Evolutionary conservation across 1,284 basidiomycete genomes (phyloP), one percentile per base, ranked within the genome.

Genomic region (Cystobasidiaceae sp.): DNA sequence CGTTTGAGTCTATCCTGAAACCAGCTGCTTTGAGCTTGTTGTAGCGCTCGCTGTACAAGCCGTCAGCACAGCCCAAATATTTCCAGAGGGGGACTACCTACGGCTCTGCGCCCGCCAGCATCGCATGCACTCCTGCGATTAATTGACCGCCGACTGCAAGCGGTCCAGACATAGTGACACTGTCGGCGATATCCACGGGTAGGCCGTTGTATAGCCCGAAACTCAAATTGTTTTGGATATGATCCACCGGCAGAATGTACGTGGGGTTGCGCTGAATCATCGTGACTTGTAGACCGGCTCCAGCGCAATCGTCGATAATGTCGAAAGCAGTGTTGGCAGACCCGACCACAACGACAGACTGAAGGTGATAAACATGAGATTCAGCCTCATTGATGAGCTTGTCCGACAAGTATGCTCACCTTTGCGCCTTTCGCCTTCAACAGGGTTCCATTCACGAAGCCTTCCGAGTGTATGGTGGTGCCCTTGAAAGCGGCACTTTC

Each of bases 241-340:
- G 41, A 13, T 56, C 52, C 9, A 34, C 13, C 9, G 52, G 52
- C 4, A 56, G n/a, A 28, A 56, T 32, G 27, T 23, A 56, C 13
- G 52, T 56, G 4, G 52, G 23, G 15, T 17, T 27, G 17, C 52
- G 52, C 23, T 56, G 52, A 9, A 56, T 34, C 52, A 56, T 41
- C 7, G 52, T 56, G 6, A 34, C 37, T 19, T 41, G 4, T 8
- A 56, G 33, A 37, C 52, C 52, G 8, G 52, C 52, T 41, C 37
- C 21, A 23, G 19, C 9, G n/a, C 33, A 43, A 4, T 21, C 33
- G 19, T 56, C 5, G 7, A 56, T 27, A 21, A 56, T 37, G 34
- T 56, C 52, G 37, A 56, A 56, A 28, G 52, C 52, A 19, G 34
- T 56, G 34, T 56, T 56, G n/a, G 52, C 52, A 3, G 52, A 39